Evolutionary conservation across 306 rosid genomes (phyloP).

Genomic region (Corylus americana): DNA sequence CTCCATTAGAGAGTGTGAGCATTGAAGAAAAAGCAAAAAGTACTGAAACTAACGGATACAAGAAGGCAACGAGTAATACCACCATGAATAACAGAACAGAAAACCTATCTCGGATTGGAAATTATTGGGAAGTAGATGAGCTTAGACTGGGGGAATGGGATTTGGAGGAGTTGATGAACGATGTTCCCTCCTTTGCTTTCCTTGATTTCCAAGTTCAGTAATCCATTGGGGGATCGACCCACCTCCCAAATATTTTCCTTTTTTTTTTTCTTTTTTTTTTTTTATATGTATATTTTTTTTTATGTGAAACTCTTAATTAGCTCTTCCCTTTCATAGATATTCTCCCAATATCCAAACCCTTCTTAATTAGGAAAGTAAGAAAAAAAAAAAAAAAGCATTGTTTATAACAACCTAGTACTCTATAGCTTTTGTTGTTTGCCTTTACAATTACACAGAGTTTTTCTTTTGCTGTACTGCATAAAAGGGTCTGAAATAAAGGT

Average conservation of each 20-base stretch:
- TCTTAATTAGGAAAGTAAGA: not conserved
- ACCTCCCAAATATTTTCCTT: not conserved
- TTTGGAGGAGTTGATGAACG: conserved; percentile 87
- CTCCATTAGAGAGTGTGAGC: conserved; percentile 66
- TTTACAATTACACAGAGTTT: not conserved
- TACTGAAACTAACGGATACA: conserved; percentile 36
- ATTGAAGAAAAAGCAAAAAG: conserved; percentile 39
- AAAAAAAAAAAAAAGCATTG: conserved; percentile 14
- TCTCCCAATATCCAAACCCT: not conserved
- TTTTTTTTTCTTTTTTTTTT: not conserved
- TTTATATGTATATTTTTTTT: not conserved
- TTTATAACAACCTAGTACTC: not conserved
- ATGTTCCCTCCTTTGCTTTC: conserved; percentile 67
- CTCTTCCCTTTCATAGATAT: not conserved
- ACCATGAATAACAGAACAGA: conserved; percentile 33
- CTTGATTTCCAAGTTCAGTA: conserved; percentile 59
- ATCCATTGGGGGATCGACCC: not conserved
- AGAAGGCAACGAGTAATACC: conserved; percentile 21
- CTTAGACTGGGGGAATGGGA: conserved; percentile 80
- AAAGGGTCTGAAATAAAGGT: conserved; percentile 47
- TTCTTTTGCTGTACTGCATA: conserved; percentile 4
- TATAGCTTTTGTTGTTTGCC: conserved; percentile 22
- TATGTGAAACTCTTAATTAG: not conserved
- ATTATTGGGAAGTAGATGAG: conserved; percentile 50
- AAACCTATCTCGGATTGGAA: conserved; percentile 46